phyloP scores from a whole-genome alignment of 495 filamentous ascomycete genomes.

The Diplogelasinospora grovesii region DNA sequence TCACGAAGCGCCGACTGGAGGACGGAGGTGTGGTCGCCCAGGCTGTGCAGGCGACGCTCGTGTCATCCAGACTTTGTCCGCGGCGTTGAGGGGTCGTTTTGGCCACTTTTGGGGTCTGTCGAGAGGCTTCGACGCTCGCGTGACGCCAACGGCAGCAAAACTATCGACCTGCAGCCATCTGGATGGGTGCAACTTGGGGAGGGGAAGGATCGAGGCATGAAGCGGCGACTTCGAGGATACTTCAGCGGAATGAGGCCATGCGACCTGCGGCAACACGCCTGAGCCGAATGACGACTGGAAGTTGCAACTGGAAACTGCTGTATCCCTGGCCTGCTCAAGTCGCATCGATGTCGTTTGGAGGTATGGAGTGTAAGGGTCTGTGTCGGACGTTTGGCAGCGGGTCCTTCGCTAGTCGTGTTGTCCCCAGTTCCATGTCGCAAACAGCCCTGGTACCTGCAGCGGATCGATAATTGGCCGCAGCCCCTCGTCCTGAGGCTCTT shows the following conservation, averaged over 20 bases:
- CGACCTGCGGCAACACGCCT: background rate
- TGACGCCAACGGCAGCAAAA: too few species aligned
- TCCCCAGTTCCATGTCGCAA: slow-evolving; percentile 29
- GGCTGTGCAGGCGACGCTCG: too few species aligned
- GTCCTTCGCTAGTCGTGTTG: slow-evolving; percentile 20
- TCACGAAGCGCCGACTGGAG: slow-evolving; percentile 20
- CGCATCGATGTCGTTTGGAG: slow-evolving; percentile 14
- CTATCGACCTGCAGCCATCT: background rate
- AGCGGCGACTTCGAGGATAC: background rate
- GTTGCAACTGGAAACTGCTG: background rate
- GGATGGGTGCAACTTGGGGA: background rate
- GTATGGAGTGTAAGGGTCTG: slow-evolving; percentile 18
- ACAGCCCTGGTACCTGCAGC: slow-evolving; percentile 20
- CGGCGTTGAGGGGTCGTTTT: too few species aligned
- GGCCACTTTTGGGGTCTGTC: too few species aligned
- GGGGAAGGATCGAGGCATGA: background rate
- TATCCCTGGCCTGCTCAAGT: slow-evolving; percentile 7
- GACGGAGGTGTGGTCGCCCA: background rate
- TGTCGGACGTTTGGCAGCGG: slow-evolving; percentile 25
- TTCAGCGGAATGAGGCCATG: background rate
- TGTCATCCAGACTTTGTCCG: too few species aligned
- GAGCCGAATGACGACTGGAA: background rate
- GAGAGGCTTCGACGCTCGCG: too few species aligned
- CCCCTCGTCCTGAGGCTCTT: slow-evolving; percentile 26
- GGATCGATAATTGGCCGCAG: slow-evolving; percentile 20